Base-by-base conservation (phyloP, 805 yeast species). In the Candida berthetii region DNA sequence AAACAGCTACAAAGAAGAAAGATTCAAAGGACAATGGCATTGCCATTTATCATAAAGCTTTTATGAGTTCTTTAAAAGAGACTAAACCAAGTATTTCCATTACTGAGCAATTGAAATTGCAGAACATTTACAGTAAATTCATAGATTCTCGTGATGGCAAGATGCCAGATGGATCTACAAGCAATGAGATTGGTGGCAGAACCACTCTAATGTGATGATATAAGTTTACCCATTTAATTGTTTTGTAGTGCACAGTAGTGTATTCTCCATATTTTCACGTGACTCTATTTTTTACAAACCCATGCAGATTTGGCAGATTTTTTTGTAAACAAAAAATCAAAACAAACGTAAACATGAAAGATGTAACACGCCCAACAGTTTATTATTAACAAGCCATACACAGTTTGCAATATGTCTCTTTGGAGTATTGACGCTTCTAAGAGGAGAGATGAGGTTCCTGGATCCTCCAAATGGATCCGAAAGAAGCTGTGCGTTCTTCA, bases 81-180 rank as follows among this genome's bases (percentile, higher is more conserved):
- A 88, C 97, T 1, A 87, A 85, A 49, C 87, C 96, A n/a, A 86
- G 96, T 37, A 88, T 91, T 24, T 89, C 97, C 0, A 60, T 65
- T 1, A 73, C 79, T 16, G 98, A 91, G 54, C 71, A 74, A 45
- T 49, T 50, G 7, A 85, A 88, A 53, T 71, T 91, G 38, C 60
- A 67, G 19, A 62, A 58, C 0, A 82, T 91, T 28, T 91, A 91
- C 56, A 57, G 66, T 17, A 80, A 82, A 54, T 93, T 91, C 55
- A 76, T 82, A 5, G 73, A 80, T 33, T 88, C 78, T 14, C 65
- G 97, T 36, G 90, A 85, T 42, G 96, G 96, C 0, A 81, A 82
- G 43, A 79, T 91, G 87, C 96, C 95, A 1, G 80, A 79, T 48
- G 97, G 96, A 0, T 73, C 80, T 28, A 78, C 91, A 3, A 78